Percentiles rank a stretch among this genome's conserved stretches.
Evolutionary conservation across 2,329 filamentous ascomycete species (phyloP).

Genomic region (Clarireedia homoeocarpa): DNA sequence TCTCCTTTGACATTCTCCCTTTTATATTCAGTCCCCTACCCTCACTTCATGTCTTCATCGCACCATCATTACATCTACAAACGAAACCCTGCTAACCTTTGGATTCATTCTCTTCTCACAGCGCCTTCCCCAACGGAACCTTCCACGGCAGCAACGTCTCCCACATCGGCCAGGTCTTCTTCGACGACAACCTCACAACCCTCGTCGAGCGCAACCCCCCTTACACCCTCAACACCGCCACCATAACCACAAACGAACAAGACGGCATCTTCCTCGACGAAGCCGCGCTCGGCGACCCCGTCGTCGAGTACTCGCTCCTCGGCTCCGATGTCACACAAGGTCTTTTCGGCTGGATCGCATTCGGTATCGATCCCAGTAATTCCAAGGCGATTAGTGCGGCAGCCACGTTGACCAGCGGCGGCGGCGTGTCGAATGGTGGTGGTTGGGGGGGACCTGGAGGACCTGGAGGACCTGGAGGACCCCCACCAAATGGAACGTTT

Average conservation of each 20-base stretch:
- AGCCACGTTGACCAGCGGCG: not conserved
- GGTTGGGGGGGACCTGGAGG: not conserved
- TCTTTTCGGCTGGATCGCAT: constrained; percentile 41
- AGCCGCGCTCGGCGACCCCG: constrained; percentile 33
- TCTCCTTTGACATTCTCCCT: not conserved
- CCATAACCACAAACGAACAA: constrained; percentile 39
- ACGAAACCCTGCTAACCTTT: not conserved
- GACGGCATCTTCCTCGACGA: constrained; percentile 29
- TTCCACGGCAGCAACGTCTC: constrained; percentile 42
- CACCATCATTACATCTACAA: not conserved
- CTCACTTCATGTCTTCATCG: not conserved
- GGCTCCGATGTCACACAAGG: constrained; percentile 41
- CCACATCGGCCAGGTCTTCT: constrained; percentile 59
- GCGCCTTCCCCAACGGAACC: constrained; percentile 35
- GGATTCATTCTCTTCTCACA: not conserved
- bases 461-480: not conserved
- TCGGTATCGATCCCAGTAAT: constrained; percentile 35
- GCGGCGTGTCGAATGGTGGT: not conserved
- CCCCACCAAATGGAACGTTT: not conserved
- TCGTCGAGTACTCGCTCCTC: constrained; percentile 45
- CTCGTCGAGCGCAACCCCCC: constrained; percentile 41
- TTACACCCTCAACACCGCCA: constrained; percentile 40
- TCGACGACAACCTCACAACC: constrained; percentile 49
- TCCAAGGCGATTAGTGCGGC: not conserved
- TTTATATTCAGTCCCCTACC: not conserved